Evolutionary conservation across 768 basidiomycete species (phyloP).

Genomic region (Tricholoma furcatifolium): DNA sequence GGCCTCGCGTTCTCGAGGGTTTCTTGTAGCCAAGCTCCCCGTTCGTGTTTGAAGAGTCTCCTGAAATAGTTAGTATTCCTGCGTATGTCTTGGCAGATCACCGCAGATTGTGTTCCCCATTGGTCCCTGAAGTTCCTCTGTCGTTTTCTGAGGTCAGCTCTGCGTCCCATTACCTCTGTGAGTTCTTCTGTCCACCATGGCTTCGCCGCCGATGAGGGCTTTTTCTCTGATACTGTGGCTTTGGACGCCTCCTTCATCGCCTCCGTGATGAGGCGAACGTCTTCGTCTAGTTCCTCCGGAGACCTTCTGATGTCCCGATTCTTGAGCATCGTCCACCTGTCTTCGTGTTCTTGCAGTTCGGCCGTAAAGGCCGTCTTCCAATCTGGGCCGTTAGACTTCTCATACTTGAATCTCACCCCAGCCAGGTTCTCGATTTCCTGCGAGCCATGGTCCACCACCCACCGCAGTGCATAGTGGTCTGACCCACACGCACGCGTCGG

Average conservation of each 20-base stretch:
- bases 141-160: not conserved
- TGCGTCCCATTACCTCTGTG: not conserved
- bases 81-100: not conserved
- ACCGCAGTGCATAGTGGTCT: no score
- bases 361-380: not conserved
- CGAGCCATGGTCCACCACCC: no score
- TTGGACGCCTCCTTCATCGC: not conserved
- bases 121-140: not conserved
- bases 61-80: constrained; percentile 5
- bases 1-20: constrained; percentile 3
- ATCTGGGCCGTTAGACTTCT: no score
- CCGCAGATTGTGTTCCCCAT: not conserved
- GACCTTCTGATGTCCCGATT: not conserved
- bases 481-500: no score
- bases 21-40: not conserved
- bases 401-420: no score
- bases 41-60: constrained; percentile 3
- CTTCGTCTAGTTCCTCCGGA: not conserved
- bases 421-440: no score
- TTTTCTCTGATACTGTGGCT: not conserved
- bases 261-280: not conserved
- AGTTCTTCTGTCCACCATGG: constrained; percentile 4
- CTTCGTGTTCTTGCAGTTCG: not conserved
- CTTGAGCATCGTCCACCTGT: not conserved
- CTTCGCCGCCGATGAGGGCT: not conserved